These are phyloP conservation scores for Mortierella sp. DNA, from an alignment of 371 early-diverging fungal genomes.

Conservation along the genomic window DNA sequence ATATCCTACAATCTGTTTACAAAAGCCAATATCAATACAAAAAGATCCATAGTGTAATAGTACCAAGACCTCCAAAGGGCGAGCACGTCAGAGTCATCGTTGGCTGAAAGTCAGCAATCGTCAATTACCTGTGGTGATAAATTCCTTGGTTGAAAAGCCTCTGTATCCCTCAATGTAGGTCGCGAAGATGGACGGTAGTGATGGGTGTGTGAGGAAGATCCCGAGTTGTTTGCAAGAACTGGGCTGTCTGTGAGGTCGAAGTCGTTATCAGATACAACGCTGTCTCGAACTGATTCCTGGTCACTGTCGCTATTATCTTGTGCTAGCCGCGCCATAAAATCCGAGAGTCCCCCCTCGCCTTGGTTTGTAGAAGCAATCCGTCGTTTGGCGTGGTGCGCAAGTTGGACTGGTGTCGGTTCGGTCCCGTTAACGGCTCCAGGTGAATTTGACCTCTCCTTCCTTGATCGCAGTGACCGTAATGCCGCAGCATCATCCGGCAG, in stretches of 20 bases:
- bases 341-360: conserved; percentile 8
- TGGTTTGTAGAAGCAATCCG: conserved; percentile 21
- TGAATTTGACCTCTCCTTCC: not conserved
- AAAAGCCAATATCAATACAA: not conserved
- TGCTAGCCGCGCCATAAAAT: conserved; percentile 39
- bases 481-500: conserved; percentile 25
- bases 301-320: conserved; percentile 32
- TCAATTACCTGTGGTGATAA: not conserved
- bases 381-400: conserved; percentile 42
- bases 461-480: conserved; percentile 23
- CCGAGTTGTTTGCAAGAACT: not conserved
- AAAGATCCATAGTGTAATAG: no score
- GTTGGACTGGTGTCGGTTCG: conserved; percentile 2
- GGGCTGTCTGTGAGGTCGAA: not conserved
- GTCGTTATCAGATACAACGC: not conserved
- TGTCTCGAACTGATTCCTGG: not conserved
- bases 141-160: not conserved
- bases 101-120: not conserved
- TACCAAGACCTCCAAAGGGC: no score
- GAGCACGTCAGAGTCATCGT: no score
- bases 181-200: not conserved
- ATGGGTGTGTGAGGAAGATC: not conserved
- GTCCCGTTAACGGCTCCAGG: not conserved
- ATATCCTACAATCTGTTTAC: not conserved
- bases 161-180: conserved; percentile 11